Evolutionary conservation across 1,284 basidiomycete species (phyloP), one percentile per base, ranked within the genome.

Genomic region (Rhizoctonia solani): DNA sequence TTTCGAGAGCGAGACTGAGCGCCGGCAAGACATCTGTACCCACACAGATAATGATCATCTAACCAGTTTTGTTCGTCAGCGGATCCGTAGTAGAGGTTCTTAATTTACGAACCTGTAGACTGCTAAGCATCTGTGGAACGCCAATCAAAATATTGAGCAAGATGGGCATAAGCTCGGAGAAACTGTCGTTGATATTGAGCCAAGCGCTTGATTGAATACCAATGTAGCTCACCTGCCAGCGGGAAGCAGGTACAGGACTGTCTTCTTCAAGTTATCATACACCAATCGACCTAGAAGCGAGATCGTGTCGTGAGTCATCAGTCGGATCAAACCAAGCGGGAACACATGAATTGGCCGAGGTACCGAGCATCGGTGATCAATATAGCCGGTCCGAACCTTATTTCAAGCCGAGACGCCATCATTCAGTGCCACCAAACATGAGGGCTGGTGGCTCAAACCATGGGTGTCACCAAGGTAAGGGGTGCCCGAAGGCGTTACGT

Each of bases 131-230:
- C 71, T 84, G 82, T 0, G 83, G 81, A 1, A 83, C 75, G 69
- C 81, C 81, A 56, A 82, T 74, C 67, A 82, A 74, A 67, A 82
- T 77, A 71, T 79, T 79, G 70, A 87, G 74, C n/a, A 90, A 73
- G 54, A 89, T 83, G 1, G 87, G 82, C 80, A 87, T 85, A 70
- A 89, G 81, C 73, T 90, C 88, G 11, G 85, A 83, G 77, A 87
- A 89, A 65, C 82, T 80, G 74, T 70, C 37, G 37, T 8, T 8
- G 14, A 52, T 50, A 14, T 29, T 39, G 25, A 41, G 56, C 11
- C 2, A 30, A 8, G 4, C 16, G 8, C 21, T 27, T 6, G 49
- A 39, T 4, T 23, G 50, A 21, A 67, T n/a, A 32, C 8, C 29
- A 9, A n/a, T n/a, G 21, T 19, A 14, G 54, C 19, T 41, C 30